Evolutionary conservation across 441 rosid genomes (phyloP), one percentile per base, ranked within the genome.

Genomic region (Raphanus hybrid): DNA sequence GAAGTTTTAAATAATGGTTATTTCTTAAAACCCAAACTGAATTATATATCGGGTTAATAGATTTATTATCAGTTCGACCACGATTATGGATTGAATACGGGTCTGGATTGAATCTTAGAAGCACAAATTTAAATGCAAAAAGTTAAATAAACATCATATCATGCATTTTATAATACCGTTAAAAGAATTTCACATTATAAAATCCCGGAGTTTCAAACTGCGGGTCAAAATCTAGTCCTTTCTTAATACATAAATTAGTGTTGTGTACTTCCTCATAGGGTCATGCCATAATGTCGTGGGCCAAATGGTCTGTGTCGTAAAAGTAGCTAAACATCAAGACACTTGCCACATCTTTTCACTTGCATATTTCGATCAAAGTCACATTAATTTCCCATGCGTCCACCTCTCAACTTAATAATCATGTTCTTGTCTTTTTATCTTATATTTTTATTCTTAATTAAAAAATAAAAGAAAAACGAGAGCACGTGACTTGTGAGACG

Each of bases 401-500:
- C 64, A 72, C 64, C 66, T 59, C 63, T 41, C 35, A 78, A 66
- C 9, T 23, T 78, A 41, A 71, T 23, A 60, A 71, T 71, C 45
- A 52, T 71, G 69, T 67, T 61, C 78, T 27, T 73, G 75, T 73
- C 65, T 60, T 65, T 45, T 34, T 12, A 1, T 29, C 10, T 37
- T 20, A 2, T 6, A 15, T 5, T 8, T 6, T 11, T 12, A 5
- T 54, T 29, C 1, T 41, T 43, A 3, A 10, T 14, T 35, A 29
- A 12, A 8, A 54, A 18, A 41, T 26, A 23, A 72, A 54, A 9
- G 23, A 27, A 71, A 54, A 43, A 43, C 50, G 12, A 67, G 48
- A 52, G 43, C 77, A 67, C 78, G 78, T 67, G 77, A 72, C 58
- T 37, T 78, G 64, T 67, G 76, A 45, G 18, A 37, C 3, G 61